Base-by-base conservation (phyloP, 2,329 filamentous ascomycete species). In the Endocalyx cinctus region DNA sequence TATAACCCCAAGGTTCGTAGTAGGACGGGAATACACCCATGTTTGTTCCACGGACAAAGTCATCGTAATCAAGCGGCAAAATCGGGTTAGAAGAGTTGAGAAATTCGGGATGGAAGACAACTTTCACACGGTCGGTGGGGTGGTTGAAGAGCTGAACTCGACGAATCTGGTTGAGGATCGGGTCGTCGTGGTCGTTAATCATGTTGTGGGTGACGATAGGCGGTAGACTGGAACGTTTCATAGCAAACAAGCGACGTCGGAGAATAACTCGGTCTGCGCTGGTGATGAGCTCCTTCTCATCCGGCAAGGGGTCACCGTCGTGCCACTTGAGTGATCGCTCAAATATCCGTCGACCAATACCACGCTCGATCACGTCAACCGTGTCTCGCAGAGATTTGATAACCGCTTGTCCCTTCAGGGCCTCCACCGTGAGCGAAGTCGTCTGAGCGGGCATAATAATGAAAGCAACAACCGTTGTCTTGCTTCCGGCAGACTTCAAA, bases 1-100 rank as follows among this genome's bases (percentile, higher is more conserved):
- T 98, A 64, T 98, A 98, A 28, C 92, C 92, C 92, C 92, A 98
- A 7, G 92, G 92, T 67, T 98, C 92, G 61, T 98, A 98, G 75
- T 97, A 97, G 3, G 92, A 97, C 16, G 90, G 75, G 66, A 98
- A 98, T 37, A 98, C 80, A 52, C 92, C 92, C 55, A 98, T 68
- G 63, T 98, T 90, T 25, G 90, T 97, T 45, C 92, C 92, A 35
- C 92, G 87, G 27, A 98, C 92, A 57, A 98, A 98, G 60, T 98
- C 92, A 54, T 98, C 92, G 54, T 98, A 97, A 65, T 97, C 92
- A 55, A 98, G 74, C 13, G 92, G 89, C 20, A 98, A 72, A 3
- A 98, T 89, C 0, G 92, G 90, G 65, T 96, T 97, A 35, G 87
- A 82, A 1, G 90, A 94, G 70, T 89, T 96, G 48, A 98, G 68